A percentile compares a stretch with the other conserved stretches of the same genome.
Conservation (phyloP, 352 stramenopile species). For the Halophytophthora polymorphica region DNA sequence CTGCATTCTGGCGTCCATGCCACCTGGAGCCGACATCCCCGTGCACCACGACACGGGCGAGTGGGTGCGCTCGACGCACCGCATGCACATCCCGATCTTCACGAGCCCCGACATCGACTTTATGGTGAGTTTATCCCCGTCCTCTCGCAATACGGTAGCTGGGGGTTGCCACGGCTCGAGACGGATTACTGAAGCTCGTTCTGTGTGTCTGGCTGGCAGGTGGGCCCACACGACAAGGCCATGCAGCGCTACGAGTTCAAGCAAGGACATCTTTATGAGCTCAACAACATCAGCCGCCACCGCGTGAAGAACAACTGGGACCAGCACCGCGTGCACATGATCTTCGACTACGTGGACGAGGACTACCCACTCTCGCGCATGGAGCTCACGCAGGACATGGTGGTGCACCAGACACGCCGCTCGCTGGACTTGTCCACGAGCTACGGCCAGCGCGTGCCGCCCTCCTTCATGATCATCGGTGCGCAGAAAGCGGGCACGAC, state of each 20-base stretch:
- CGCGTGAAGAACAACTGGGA: conserved; percentile 91
- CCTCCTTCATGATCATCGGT: conserved; percentile 95
- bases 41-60: conserved; percentile 97
- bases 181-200: background rate
- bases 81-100: conserved; percentile 96
- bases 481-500: conserved; percentile 96
- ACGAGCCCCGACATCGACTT: conserved; percentile 83
- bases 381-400: conserved; percentile 83
- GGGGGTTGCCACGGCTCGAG: background rate
- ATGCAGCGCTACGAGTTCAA: conserved; percentile 92
- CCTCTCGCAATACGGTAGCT: background rate
- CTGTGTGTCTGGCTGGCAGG: conserved; percentile 20
- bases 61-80: conserved; percentile 95
- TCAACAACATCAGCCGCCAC: conserved; percentile 99
- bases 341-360: conserved; percentile 97
- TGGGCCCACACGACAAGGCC: conserved; percentile 77
- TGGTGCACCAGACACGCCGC: conserved; percentile 94
- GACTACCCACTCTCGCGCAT: conserved; percentile 61
- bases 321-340: conserved; percentile 94
- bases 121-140: conserved; percentile 18
- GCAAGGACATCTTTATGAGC: conserved; percentile 95
- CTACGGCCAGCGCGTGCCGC: conserved; percentile 66
- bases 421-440: conserved; percentile 91
- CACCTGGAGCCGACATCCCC: conserved; percentile 93
- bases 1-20: conserved; percentile 95